Evolutionary conservation across 2,329 filamentous ascomycete species (phyloP), one percentile per base, ranked within the genome.

Genomic region (Arthrobotrys pseudoclavata): DNA sequence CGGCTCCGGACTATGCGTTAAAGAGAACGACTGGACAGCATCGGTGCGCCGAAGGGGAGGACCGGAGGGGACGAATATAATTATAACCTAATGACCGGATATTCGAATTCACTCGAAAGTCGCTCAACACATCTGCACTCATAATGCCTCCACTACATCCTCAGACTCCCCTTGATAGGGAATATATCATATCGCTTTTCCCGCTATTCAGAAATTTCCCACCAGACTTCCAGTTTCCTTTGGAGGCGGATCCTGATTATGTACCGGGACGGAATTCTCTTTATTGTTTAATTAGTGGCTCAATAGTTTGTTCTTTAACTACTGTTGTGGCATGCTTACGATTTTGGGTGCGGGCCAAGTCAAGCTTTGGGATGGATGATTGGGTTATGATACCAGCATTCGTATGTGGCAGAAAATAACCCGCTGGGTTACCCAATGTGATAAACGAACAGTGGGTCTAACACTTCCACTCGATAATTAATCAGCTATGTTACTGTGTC

Each of bases 321-420:
- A 79, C 69, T 9, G 24, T 69, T 12, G 50, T 66, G n/a, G 75
- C 75, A 37, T 79, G 69, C 15, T 53, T 69, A 26, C 67, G 75
- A 24, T 79, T 79, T 31, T 79, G 75, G 75, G 66, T 79, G 24
- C 68, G 75, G 22, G 68, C 62, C 31, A 68, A 60, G 29, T 42
- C 50, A 1, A 61, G 57, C 9, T 79, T 79, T 67, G 75, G 75
- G 15, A 74, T 79, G 47, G 75, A 79, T 37, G 75, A 79, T 42
- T 79, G 75, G 74, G 34, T 69, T 15, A 79, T 79, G 75, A 40
- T 79, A 13, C 62, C 69, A 22, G 75, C 75, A n/a, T 79, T 79
- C 57, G 74, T 77, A 71, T 45, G 74, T 70, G 13, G 13, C 15
- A 22, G 20, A 20, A 60, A 13, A 42, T 42, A 22, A 3, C 26